Conservation (phyloP, 2,329 filamentous ascomycete species). For the Trichoderma endophyticum region DNA sequence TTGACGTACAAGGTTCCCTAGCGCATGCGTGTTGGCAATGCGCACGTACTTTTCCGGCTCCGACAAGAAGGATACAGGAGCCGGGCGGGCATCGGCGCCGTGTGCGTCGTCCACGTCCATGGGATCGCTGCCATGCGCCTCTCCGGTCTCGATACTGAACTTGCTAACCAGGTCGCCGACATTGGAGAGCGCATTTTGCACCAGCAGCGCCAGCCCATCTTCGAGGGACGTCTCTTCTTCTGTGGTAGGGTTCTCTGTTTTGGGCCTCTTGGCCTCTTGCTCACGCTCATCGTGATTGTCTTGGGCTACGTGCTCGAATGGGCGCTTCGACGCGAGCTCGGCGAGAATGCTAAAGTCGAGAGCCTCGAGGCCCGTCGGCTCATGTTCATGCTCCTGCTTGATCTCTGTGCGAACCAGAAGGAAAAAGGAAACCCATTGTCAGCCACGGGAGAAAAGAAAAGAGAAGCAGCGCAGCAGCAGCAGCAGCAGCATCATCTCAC, state of each 20-base stretch:
- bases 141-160: constrained; percentile 27
- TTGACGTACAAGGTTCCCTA: constrained; percentile 41
- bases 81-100: constrained; percentile 29
- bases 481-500: constrained; percentile 25
- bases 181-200: constrained; percentile 41
- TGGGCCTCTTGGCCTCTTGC: constrained; percentile 36
- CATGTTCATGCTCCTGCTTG: constrained; percentile 38
- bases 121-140: constrained; percentile 29
- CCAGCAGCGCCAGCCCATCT: constrained; percentile 37
- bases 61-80: constrained; percentile 32
- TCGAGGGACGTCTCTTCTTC: constrained; percentile 32
- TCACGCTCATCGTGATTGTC: constrained; percentile 24
- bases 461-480: not conserved
- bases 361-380: constrained; percentile 30
- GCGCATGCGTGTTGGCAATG: constrained; percentile 37
- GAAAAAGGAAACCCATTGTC: not conserved
- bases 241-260: constrained; percentile 29
- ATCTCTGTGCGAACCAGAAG: constrained; percentile 29
- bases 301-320: constrained; percentile 32
- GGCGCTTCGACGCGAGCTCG: constrained; percentile 38
- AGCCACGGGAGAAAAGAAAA: not conserved
- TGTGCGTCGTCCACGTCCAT: constrained; percentile 35
- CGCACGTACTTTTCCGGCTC: constrained; percentile 40
- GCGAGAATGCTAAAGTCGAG: constrained; percentile 36
- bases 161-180: constrained; percentile 37